These are phyloP conservation scores for Xylariaceae sp. DNA, from an alignment of 2,329 filamentous ascomycete species.

Conservation along the genomic window DNA sequence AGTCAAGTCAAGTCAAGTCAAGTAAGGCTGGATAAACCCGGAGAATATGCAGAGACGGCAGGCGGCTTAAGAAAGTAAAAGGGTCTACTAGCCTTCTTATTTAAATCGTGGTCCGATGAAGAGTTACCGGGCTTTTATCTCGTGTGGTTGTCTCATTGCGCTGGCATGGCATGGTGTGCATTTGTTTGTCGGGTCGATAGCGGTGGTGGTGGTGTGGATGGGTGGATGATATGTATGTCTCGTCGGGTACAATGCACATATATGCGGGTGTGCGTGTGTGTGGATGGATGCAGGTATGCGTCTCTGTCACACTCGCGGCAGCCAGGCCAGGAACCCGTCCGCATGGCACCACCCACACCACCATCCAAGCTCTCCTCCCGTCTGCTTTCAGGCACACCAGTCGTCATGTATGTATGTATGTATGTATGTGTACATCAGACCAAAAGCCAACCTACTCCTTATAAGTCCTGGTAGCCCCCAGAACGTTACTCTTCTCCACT, in stretches of 20 bases:
- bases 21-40: background rate
- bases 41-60: conserved; percentile 2
- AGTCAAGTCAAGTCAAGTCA: background rate
- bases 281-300: conserved; percentile 29
- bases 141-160: conserved; percentile 1
- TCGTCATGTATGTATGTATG: conserved; percentile 19
- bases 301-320: conserved; percentile 28
- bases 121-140: background rate
- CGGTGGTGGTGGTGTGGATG: conserved; percentile 24
- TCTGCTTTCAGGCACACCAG: background rate
- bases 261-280: conserved; percentile 22
- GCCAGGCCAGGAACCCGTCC: conserved; percentile 28
- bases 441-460: conserved; percentile 6
- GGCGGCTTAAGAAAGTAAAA: background rate
- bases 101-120: background rate
- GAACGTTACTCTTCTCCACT: conserved; percentile 12
- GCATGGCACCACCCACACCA: conserved; percentile 31
- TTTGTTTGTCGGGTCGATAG: conserved; percentile 10
- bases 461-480: conserved; percentile 8
- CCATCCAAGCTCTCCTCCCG: background rate
- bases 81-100: background rate
- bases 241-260: conserved; percentile 16
- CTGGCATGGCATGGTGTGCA: conserved; percentile 15
- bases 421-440: no score
- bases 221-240: conserved; percentile 26